phyloP scores from a whole-genome alignment of 176 grass and related monocot genomes.

The Puya raimondii region DNA sequence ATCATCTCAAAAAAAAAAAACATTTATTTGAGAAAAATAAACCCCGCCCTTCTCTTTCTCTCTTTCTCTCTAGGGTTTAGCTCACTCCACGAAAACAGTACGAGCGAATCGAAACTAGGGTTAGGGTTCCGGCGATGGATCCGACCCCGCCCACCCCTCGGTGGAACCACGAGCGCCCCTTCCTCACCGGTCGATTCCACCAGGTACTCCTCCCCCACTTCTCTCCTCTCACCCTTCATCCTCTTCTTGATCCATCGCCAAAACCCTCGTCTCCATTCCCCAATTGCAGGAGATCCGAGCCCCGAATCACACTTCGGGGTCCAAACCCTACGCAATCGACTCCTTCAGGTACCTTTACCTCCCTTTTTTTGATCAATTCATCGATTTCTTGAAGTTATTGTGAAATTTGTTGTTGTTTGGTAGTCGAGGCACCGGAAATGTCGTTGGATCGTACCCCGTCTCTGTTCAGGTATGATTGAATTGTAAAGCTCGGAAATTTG shows the following conservation, averaged over 20 bases:
- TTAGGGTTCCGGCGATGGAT: slow-evolving; percentile 30
- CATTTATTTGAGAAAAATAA: too few relatives aligned
- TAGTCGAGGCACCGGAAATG: slow-evolving; percentile 51
- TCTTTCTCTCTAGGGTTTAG: too few relatives aligned
- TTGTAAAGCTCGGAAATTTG: background rate
- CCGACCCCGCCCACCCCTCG: slow-evolving; percentile 51
- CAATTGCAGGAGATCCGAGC: slow-evolving; percentile 59
- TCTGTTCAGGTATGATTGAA: slow-evolving; percentile 62
- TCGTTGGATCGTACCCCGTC: slow-evolving; percentile 77
- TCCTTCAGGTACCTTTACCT: slow-evolving; percentile 32
- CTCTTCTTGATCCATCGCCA: background rate
- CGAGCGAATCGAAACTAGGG: background rate
- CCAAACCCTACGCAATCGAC: slow-evolving; percentile 61
- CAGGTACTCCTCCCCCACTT: slow-evolving; percentile 43
- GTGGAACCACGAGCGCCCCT: slow-evolving; percentile 87
- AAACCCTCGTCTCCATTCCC: background rate
- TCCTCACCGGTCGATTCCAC: slow-evolving; percentile 84
- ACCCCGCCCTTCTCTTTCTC: too few relatives aligned
- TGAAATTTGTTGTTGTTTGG: slow-evolving; percentile 20
- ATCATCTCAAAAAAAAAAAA: too few relatives aligned
- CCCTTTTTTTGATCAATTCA: background rate
- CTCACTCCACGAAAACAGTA: too few relatives aligned
- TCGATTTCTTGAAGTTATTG: slow-evolving; percentile 3
- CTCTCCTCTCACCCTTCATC: background rate
- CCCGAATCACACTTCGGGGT: slow-evolving; percentile 29